phyloP scores from a whole-genome alignment of 805 yeast species.

The Lipomyces kockii region DNA sequence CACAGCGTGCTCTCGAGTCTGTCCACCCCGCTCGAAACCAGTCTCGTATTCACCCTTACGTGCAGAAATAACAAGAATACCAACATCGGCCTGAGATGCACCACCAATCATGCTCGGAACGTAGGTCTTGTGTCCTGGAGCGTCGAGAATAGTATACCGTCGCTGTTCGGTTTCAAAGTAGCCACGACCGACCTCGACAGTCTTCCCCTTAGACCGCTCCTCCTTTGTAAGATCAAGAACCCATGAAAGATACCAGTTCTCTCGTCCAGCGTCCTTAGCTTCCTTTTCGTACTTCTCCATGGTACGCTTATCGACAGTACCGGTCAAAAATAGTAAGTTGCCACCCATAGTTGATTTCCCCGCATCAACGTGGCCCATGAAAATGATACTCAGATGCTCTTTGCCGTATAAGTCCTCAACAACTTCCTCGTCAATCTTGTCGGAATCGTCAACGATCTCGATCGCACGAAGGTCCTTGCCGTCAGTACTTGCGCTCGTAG shows the following conservation, averaged over 20 bases:
- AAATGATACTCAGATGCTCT: slow-evolving; percentile 94
- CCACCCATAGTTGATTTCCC: slow-evolving; percentile 99
- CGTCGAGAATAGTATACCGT: slow-evolving; percentile 96
- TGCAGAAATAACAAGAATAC: slow-evolving; percentile 94
- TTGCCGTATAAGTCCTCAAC: slow-evolving; percentile 94
- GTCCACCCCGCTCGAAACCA: slow-evolving; percentile 98
- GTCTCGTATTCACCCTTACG: slow-evolving; percentile 99
- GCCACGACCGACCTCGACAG: slow-evolving; percentile 98
- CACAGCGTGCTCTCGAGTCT: slow-evolving; percentile 96
- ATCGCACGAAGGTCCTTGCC: slow-evolving; percentile 43
- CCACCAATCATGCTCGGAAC: slow-evolving; percentile 99
- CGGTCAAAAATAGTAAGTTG: slow-evolving; percentile 87
- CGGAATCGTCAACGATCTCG: slow-evolving; percentile 72
- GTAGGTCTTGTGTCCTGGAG: slow-evolving; percentile 99
- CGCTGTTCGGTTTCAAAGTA: slow-evolving; percentile 97
- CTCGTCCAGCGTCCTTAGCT: slow-evolving; percentile 99
- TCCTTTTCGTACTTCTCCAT: slow-evolving; percentile 97
- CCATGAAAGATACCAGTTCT: slow-evolving; percentile 99
- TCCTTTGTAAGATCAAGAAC: slow-evolving; percentile 99
- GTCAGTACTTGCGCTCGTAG: slow-evolving; percentile 31
- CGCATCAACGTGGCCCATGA: slow-evolving; percentile 99
- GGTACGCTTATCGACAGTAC: slow-evolving; percentile 98
- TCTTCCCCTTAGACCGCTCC: slow-evolving; percentile 98
- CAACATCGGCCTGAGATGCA: slow-evolving; percentile 99
- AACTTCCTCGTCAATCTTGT: slow-evolving; percentile 83